Evolutionary conservation across 768 basidiomycete species (phyloP).

Genomic region (Tricholoma terreum): DNA sequence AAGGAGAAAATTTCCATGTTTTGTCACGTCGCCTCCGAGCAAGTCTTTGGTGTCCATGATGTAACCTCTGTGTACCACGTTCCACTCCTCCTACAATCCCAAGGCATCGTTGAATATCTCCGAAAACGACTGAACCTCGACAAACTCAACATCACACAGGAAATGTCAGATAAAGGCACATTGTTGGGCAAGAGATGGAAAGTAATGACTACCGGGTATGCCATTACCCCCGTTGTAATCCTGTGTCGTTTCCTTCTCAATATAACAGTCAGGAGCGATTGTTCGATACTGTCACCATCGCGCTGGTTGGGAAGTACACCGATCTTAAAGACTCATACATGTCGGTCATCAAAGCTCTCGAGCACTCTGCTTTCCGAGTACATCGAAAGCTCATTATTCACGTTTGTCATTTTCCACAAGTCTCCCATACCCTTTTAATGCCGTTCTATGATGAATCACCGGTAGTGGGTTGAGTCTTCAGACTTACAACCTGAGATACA

Average conservation of each 20-base stretch:
- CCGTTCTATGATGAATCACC: background rate
- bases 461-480: constrained; percentile 94
- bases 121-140: constrained; percentile 76
- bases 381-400: constrained; percentile 79
- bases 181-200: constrained; percentile 77
- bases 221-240: constrained; percentile 4
- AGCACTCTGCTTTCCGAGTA: constrained; percentile 94
- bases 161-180: constrained; percentile 58
- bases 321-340: constrained; percentile 97
- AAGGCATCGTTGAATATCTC: constrained; percentile 88
- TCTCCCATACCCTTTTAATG: background rate
- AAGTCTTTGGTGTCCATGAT: constrained; percentile 94
- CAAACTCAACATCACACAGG: constrained; percentile 48
- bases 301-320: constrained; percentile 96
- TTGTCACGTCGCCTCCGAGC: constrained; percentile 88
- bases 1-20: constrained; percentile 99
- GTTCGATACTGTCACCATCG: constrained; percentile 85
- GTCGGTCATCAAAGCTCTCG: constrained; percentile 94
- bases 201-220: constrained; percentile 77
- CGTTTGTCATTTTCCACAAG: constrained; percentile 40
- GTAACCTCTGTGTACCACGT: constrained; percentile 97
- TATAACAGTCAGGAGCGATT: constrained; percentile 81
- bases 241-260: constrained; percentile 1
- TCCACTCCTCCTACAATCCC: constrained; percentile 84
- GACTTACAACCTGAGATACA: constrained; percentile 84